Evolutionary conservation across 495 filamentous ascomycete species (phyloP).

Genomic region (Podospora sp.): DNA sequence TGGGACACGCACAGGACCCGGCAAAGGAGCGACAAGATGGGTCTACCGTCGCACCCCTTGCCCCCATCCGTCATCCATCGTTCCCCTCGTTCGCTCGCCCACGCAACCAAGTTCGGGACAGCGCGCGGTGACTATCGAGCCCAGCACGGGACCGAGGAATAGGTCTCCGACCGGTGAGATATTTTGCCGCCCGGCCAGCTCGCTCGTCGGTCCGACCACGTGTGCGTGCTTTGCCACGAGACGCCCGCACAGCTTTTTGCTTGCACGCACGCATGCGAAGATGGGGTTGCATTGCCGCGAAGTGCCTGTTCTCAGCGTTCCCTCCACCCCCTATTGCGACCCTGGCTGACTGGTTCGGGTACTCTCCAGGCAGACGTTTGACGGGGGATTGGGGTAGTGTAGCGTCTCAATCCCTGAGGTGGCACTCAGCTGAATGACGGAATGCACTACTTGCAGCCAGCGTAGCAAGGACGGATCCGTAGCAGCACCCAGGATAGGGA

Average conservation of each 20-base stretch:
- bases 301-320: not conserved
- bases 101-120: not conserved
- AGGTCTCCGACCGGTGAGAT: conserved; percentile 1
- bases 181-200: conserved; percentile 11
- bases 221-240: conserved; percentile 15
- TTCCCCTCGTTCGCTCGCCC: not conserved
- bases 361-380: conserved; percentile 13
- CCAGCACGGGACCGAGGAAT: conserved; percentile 3
- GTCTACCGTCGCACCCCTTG: not conserved
- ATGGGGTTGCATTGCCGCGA: not conserved
- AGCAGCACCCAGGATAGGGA: too few relatives aligned
- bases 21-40: not conserved
- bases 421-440: conserved; percentile 15
- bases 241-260: not conserved
- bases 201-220: conserved; percentile 8
- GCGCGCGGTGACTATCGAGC: not conserved
- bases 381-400: not conserved
- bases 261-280: not conserved
- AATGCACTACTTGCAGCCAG: too few relatives aligned
- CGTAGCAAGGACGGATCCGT: not conserved
- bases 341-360: not conserved
- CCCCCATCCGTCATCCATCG: not conserved
- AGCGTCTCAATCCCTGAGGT: conserved; percentile 9
- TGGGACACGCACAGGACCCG: not conserved
- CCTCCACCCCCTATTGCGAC: not conserved